Base-by-base conservation (phyloP, 768 basidiomycete species). In the Mycena haematopus region DNA sequence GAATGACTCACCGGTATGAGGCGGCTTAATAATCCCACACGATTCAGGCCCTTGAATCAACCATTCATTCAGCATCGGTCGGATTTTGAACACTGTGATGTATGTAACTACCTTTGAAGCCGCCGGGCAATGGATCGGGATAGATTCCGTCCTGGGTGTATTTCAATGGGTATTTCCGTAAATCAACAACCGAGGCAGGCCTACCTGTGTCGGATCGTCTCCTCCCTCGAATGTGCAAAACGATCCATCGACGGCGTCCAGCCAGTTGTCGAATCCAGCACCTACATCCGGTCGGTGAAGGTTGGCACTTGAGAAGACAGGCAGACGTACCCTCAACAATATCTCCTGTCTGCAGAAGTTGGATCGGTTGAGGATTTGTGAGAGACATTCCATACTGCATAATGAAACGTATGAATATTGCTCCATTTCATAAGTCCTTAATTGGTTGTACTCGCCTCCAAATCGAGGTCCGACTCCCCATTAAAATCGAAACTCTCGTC, bases 151-250 rank as follows among this genome's bases (percentile, higher is more conserved):
- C 81, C 63, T 71, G 36, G 2, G 36, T 46, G 17, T 6, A 11
- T 31, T 27, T 52, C 22, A 35, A 29, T 14, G 10, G 9, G 40
- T 22, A 6, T 21, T 40, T 11, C 2, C 2, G 8, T 0, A 19
- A 6, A 21, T 19, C 19, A 21, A n/a, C n/a, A n/a, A 13, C n/a
- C 13, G 10, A 8, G 3, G 19, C 6, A 29, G 0, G 19, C 27
- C 8, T 14, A 63, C 70, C 68, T 71, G 62, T 1, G 15, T 57
- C 1, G 77, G 73, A 63, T 82, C 76, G 35, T 83, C 80, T 1
- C 82, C 82, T 8, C 82, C 82, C 52, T 80, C 76, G 54, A 76
- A 83, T 0, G 75, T 76, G 56, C 82, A 83, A 66, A 74, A 84
- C 2, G 73, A 68, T 0, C 57, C 61, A 25, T 66, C 65, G 33